These are phyloP conservation scores for Botryotinia convoluta DNA, from an alignment of 2,329 filamentous ascomycete genomes.

Conservation along the genomic window DNA sequence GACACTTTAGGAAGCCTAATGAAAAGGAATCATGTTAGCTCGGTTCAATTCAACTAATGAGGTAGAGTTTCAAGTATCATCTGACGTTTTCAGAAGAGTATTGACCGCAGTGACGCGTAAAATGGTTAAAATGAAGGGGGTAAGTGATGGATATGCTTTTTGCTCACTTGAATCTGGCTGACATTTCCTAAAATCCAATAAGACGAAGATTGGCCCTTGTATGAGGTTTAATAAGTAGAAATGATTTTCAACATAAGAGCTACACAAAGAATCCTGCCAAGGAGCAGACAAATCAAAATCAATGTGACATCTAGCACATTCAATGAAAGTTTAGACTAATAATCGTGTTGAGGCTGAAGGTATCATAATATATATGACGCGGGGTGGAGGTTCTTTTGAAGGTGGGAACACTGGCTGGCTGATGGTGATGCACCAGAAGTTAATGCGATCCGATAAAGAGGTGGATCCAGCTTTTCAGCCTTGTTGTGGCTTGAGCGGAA, in stretches of 20 bases:
- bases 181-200: constrained; percentile 33
- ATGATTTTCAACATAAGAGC: neutral
- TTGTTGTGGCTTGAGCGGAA: neutral
- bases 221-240: constrained; percentile 1
- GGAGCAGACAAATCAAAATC: neutral
- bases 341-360: constrained; percentile 9
- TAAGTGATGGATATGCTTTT: constrained; percentile 5
- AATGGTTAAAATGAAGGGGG: neutral
- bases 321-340: neutral
- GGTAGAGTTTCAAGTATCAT: neutral
- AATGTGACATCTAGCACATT: neutral
- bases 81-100: neutral
- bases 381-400: constrained; percentile 7
- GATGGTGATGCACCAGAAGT: neutral
- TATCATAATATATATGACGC: neutral
- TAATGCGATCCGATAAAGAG: constrained; percentile 20
- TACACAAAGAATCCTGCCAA: neutral
- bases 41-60: neutral
- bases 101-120: neutral
- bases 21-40: constrained; percentile 23
- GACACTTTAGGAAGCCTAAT: constrained; percentile 35
- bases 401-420: neutral
- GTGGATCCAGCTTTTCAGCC: constrained; percentile 6
- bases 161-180: constrained; percentile 35
- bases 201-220: constrained; percentile 24